phyloP scores from a whole-genome alignment of 148 eudicot species.

The Nepenthes gracilis region DNA sequence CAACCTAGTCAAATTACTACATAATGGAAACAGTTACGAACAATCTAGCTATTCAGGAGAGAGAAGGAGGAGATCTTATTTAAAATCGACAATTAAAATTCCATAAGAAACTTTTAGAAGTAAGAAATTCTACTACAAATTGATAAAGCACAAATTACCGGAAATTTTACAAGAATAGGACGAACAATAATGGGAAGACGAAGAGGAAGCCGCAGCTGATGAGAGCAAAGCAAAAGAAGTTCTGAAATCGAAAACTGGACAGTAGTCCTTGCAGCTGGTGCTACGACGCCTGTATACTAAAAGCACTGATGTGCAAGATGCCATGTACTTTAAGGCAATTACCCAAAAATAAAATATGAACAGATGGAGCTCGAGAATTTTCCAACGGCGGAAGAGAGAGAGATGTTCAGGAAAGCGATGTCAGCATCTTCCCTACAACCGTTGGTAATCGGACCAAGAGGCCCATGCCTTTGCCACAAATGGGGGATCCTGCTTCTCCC shows the following conservation, averaged over 20 bases:
- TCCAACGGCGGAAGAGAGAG: constrained; percentile 1
- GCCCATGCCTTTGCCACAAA: too few species aligned
- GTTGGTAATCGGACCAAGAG: constrained; percentile 2
- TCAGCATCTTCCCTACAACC: constrained; percentile 4
- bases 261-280: background rate
- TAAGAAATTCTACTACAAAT: background rate
- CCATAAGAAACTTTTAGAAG: too few species aligned
- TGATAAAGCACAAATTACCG: constrained; percentile 8
- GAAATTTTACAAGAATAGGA: constrained; percentile 16
- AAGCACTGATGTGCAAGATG: constrained; percentile 16
- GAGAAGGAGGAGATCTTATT: too few species aligned
- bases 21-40: too few species aligned
- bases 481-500: too few species aligned
- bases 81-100: background rate
- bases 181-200: constrained; percentile 26
- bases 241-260: constrained; percentile 16
- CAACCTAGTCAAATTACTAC: too few species aligned
- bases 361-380: background rate
- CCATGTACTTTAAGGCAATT: constrained; percentile 10
- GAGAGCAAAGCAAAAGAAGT: background rate
- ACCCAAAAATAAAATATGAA: background rate
- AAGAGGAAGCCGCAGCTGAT: constrained; percentile 5
- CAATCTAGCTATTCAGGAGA: too few species aligned
- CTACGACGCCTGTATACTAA: constrained; percentile 8
- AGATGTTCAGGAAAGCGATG: constrained; percentile 4